A percentile compares a stretch with the other conserved stretches of the same genome.
Conservation (phyloP, 495 filamentous ascomycete species). For the Immersiella caudata region DNA sequence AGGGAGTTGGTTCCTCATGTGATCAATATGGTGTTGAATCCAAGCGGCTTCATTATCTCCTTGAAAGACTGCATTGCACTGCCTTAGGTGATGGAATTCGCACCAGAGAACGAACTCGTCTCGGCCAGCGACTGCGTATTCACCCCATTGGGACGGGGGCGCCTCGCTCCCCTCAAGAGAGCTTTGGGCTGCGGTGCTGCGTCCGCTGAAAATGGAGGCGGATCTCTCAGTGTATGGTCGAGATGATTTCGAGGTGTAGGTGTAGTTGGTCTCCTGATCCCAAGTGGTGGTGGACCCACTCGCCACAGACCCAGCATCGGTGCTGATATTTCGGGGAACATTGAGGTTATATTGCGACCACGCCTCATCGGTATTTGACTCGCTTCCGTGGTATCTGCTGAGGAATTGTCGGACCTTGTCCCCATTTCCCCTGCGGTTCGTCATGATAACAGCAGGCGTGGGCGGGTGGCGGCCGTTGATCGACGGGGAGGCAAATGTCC, state of each 20-base stretch:
- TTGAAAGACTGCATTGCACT: slow-evolving; percentile 39
- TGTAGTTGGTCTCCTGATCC: slow-evolving; percentile 12
- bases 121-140: not conserved
- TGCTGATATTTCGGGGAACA: not conserved
- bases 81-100: slow-evolving; percentile 38
- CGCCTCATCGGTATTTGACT: not conserved
- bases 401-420: not conserved
- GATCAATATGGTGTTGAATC: slow-evolving; percentile 47
- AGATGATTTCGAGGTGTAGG: not conserved
- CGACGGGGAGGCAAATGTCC: not conserved
- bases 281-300: not conserved
- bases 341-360: not conserved
- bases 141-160: not conserved
- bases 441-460: not conserved
- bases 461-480: slow-evolving; percentile 1
- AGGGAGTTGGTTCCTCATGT: slow-evolving; percentile 40
- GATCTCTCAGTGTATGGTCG: not conserved
- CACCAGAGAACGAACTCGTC: slow-evolving; percentile 38
- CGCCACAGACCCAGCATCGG: not conserved
- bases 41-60: slow-evolving; percentile 42
- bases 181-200: not conserved
- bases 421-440: not conserved
- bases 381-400: not conserved
- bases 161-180: not conserved
- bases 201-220: not conserved